Base-by-base conservation (phyloP, 495 filamentous ascomycete genomes). In the Penicillium canescens region DNA sequence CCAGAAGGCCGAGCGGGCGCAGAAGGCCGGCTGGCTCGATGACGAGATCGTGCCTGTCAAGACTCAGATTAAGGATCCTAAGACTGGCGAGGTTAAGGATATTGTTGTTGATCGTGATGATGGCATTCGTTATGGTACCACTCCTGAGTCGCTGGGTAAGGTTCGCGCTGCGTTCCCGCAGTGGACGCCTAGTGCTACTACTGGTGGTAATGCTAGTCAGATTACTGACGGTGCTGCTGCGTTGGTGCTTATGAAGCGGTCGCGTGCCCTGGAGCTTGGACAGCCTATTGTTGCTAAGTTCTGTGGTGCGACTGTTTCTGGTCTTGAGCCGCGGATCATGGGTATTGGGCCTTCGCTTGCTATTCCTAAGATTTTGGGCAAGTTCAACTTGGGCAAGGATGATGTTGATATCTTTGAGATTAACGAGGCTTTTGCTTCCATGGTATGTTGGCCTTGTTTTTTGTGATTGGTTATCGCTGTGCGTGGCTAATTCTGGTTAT, bases 341-440 rank as follows among this genome's bases (percentile, higher is more conserved):
- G 93, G 93, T 43, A 97, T 98, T 61, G 93, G 93, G 20, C 93
- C 93, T 9, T 87, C 90, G 9, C 73, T 96, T 49, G 93, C 91
- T 50, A 96, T 98, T 57, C 93, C 93, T 50, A 98, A 98, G 82
- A 84, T 98, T 36, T 76, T 98, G 34, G 71, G 72, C 63, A 89
- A 96, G 77, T 85, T 85, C 76, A 81, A 82, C 59, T 66, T 98
- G 66, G 81, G 74, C n/a, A 75, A 91, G 36, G 79, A 87, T 50
- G 93, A 98, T 43, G 78, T 91, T 60, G 93, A 98, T 63, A 78
- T 98, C 36, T 82, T 96, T 59, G 93, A 98, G 78, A 74, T 98
- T 62, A 98, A 98, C 70, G 93, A 98, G 80, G 93, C 93, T 1
- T 98, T 98, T 62, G 92, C 93, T 13, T 91, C 86, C 33, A 98